Percentiles rank a stretch among this genome's conserved stretches.
These are phyloP conservation scores for Colletotrichum tamarilloi DNA, from an alignment of 2,329 filamentous ascomycete genomes.

Conservation along the genomic window DNA sequence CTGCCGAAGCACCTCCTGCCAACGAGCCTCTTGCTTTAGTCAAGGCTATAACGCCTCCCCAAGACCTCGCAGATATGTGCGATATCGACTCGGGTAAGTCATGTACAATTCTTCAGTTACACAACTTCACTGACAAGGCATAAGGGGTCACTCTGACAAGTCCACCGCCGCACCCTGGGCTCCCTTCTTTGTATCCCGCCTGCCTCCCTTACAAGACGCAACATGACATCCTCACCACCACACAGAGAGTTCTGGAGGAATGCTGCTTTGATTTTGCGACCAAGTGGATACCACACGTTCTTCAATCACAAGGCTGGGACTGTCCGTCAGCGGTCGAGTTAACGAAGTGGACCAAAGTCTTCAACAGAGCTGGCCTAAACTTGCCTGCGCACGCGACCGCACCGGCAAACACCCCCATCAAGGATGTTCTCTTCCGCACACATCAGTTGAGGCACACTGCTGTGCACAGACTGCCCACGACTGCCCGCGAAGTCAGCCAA, in stretches of 20 bases:
- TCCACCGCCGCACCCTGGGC: background rate
- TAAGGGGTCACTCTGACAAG: background rate
- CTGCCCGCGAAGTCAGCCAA: constrained; percentile 40
- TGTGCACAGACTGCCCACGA: constrained; percentile 45
- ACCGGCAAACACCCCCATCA: constrained; percentile 28
- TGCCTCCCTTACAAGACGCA: constrained; percentile 49
- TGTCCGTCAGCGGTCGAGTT: constrained; percentile 50
- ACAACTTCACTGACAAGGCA: background rate
- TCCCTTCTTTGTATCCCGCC: constrained; percentile 44
- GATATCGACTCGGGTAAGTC: background rate
- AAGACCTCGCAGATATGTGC: background rate
- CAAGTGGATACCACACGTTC: constrained; percentile 45
- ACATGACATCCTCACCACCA: constrained; percentile 48
- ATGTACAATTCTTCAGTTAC: background rate
- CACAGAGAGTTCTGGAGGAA: constrained; percentile 50
- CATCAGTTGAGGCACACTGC: constrained; percentile 43
- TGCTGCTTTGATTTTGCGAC: constrained; percentile 51
- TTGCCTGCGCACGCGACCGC: constrained; percentile 38
- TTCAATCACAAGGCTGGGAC: constrained; percentile 43
- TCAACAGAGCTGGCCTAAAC: constrained; percentile 39
- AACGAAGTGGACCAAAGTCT: constrained; percentile 45
- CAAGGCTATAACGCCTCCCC: background rate
- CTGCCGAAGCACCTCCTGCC: background rate
- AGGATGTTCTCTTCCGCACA: background rate
- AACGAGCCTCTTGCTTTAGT: background rate